Conservation (phyloP, 305 asterid species). For the Plantago rigida region DNA sequence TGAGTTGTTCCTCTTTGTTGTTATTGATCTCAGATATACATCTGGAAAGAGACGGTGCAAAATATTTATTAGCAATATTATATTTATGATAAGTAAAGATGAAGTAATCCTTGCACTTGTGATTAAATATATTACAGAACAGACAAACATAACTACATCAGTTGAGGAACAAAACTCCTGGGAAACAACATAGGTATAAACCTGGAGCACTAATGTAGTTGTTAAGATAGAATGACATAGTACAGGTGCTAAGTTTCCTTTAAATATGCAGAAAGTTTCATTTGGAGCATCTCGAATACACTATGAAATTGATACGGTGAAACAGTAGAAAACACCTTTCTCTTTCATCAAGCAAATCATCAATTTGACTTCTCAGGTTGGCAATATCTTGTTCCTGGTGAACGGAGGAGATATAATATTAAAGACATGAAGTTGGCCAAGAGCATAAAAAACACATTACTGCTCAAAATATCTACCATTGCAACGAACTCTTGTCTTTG, state of each 20-base stretch:
- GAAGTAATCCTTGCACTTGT: not conserved
- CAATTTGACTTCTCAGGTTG: slow-evolving; percentile 48
- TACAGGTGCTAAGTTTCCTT: not conserved
- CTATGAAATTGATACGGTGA: slow-evolving; percentile 11
- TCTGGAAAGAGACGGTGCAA: slow-evolving; percentile 34
- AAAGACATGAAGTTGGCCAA: slow-evolving; percentile 17
- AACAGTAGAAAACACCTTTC: slow-evolving; percentile 42
- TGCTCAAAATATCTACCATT: slow-evolving; percentile 38
- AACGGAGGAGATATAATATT: slow-evolving; percentile 25
- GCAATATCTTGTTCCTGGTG: slow-evolving; percentile 54
- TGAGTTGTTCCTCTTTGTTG: slow-evolving; percentile 48
- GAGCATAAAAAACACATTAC: slow-evolving; percentile 10
- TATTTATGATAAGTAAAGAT: not conserved
- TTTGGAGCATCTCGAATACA: slow-evolving; percentile 6
- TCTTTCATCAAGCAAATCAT: slow-evolving; percentile 57
- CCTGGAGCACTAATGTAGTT: slow-evolving; percentile 1
- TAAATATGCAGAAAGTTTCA: not conserved
- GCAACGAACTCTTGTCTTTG: slow-evolving; percentile 42
- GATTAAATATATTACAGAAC: not conserved
- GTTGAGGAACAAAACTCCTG: too few relatives aligned
- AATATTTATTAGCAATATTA: not conserved
- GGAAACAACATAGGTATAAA: not conserved
- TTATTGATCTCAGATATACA: slow-evolving; percentile 45
- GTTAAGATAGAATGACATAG: not conserved
- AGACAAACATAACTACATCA: not conserved